phyloP scores from a whole-genome alignment of 306 rosid species.

The Quercus engelmannii region DNA sequence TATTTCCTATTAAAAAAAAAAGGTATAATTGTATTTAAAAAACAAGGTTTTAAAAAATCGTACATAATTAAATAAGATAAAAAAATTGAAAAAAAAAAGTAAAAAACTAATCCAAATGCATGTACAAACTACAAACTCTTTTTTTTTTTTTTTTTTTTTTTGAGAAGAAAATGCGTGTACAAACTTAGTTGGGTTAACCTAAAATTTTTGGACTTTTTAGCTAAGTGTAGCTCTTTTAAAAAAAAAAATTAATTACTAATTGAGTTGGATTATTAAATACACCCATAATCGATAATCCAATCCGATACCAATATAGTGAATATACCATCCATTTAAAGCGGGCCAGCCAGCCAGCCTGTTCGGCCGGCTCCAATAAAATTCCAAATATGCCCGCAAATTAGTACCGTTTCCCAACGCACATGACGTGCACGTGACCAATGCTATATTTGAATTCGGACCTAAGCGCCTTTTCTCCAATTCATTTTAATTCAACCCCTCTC shows the following conservation, averaged over 20 bases:
- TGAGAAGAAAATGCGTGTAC: no score
- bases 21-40: no score
- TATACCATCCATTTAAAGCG: neutral
- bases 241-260: neutral
- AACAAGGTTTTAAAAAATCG: no score
- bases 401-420: constrained; percentile 51
- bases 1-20: no score
- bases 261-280: neutral
- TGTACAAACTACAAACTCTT: no score
- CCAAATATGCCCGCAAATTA: constrained; percentile 12
- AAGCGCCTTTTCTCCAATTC: constrained; percentile 46
- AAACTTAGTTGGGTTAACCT: no score
- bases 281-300: neutral
- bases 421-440: constrained; percentile 39
- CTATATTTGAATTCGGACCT: constrained; percentile 67
- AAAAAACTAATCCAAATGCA: no score
- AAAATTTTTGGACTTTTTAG: no score
- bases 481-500: constrained; percentile 28
- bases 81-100: no score
- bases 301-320: neutral
- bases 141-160: no score
- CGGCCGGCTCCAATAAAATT: neutral
- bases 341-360: constrained; percentile 20
- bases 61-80: no score
- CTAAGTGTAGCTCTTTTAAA: neutral